Base-by-base conservation (phyloP, 192 early-diverging fungal genomes). In the Coemansia sp. region DNA sequence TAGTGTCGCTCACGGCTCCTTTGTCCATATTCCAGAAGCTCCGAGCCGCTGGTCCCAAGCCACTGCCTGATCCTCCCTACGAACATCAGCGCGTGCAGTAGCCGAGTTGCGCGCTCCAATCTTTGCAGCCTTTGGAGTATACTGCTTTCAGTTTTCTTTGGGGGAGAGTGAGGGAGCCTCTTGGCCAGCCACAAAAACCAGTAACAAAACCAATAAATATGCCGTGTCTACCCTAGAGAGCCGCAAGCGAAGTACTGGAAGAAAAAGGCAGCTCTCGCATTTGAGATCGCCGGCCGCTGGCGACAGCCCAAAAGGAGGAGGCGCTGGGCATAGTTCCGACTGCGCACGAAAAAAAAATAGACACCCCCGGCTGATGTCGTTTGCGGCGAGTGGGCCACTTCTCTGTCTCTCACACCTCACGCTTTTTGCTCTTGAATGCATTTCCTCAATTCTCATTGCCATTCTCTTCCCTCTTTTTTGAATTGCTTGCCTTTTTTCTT, bases 11-110 rank as follows among this genome's bases (percentile, higher is more conserved):
- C 8, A 3, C 23, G 23, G 23, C 48, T 50, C 23, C 5, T 14
- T 50, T n/a, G 26, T 14, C 23, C 48, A 26, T 2, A 26, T 12
- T 21, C 48, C 48, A 50, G 21, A 31, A 50, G 48, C 48, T 50
- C 48, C 48, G 48, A 50, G 48, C 48, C 23, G 11, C 48, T 50
- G 48, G 48, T 26, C 12, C 23, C 48, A 50, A 50, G 48, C 48
- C 48, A 50, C 48, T 13, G 11, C 48, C 48, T 14, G 48, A 26
- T 50, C 12, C 23, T 23, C 48, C 48, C 12, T 21, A 1, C 12
- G 48, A 23, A 26, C 48, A 21, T 9, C 12, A 50, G 23, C 23
- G 48, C 11, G 48, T 26, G 48, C 48, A 50, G 48, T 50, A 50
- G 48, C 48, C 48, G 2, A 9, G 47, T 50, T 23, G 45, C 20